Base-by-base conservation (phyloP, 2,329 filamentous ascomycete genomes). In the Ophiosphaerella korrae region DNA sequence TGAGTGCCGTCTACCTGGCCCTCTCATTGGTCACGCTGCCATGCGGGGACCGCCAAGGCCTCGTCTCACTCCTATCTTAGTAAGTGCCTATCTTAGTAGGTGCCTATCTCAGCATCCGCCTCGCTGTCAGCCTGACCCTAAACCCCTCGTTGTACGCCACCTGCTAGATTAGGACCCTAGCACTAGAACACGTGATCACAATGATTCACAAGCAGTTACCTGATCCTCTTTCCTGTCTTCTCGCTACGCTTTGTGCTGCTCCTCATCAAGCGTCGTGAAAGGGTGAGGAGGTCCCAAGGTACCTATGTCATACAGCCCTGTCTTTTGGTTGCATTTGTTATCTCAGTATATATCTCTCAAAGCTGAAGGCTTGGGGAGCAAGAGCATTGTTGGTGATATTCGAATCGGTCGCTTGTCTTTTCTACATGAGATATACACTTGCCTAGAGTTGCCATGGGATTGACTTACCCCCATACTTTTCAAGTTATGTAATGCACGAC, bases 291-390 rank as follows among this genome's bases (percentile, higher is more conserved):
- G 73, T 0, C 75, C 74, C 1, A 77, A 53, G 0, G 67, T 63
- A 2, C 73, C 73, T 7, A 68, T 71, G 5, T 64, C 64, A 49
- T 77, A 76, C 7, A 75, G 50, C 1, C 56, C 53, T 1, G 60
- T 50, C 43, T 76, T 77, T 12, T 56, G 52, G 49, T 78, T 76
- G 36, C 64, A 71, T 21, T 66, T 63, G 2, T 68, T 61, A 26
- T 74, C 70, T 66, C 73, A 71, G 59, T 77, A 77, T 42, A 78
- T 77, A 24, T 75, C 69, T 47, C 70, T 73, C 12, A 76, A 49
- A 0, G 75, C 57, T 2, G 70, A 70, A 3, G 71, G 60, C 2
- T 62, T 60, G 11, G 71, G 68, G 42, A 76, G 76, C 18, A 77
- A 49, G 1, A 77, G 62, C 58, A 74, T 62, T 3, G 62, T 72